Evolutionary conservation across 179 eudicot species (phyloP), one percentile per base, ranked within the genome.

Genomic region (Corrigiola litoralis): DNA sequence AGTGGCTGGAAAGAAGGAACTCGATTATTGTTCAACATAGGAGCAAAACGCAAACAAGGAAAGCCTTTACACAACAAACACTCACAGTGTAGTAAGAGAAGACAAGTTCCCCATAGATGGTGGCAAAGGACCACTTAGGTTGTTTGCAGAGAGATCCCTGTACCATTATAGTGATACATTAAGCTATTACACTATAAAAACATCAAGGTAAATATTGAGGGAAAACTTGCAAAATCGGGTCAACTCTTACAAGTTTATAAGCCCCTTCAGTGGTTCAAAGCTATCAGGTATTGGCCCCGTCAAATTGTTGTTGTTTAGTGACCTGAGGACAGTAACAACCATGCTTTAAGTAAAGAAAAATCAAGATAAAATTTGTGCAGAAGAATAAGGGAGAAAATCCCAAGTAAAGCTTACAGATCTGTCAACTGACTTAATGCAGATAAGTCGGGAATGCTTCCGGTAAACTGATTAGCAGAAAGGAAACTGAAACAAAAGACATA

Each of bases 71-170:
- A 56, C 68, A 33, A 24, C 29, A 37, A 68, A 51, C 27, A 77
- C 97, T 81, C 76, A 95, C 99, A 95, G 81, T 18, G 95, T 88
- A 44, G 85, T 78, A 44, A 95, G 74, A 67, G 95, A 73, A 32
- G 97, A 80, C 80, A 95, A 71, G 65, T 79, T 80, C 68, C 77
- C 77, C 74, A 86, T 65, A 5, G 99, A 91, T 21, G 96, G 76
- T 12, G 99, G 99, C 67, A 95, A 80, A 52, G 73, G 65, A 47
- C 99, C 99, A 58, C 80, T 91, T 66, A 95, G 63, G 69, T 79
- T 88, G 79, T 95, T 95, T 59, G 68, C 70, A n/a, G 99, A 91
- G 56, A 95, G 65, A 77, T 95, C 99, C 83, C 99, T 95, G 80
- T 67, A 74, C 31, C 68, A 67, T 61, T 48, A 28, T 9, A 55